Percentiles rank a stretch among this genome's conserved stretches.
Conservation (phyloP, 2,329 filamentous ascomycete genomes). For the Paecilomyces fulvus region DNA sequence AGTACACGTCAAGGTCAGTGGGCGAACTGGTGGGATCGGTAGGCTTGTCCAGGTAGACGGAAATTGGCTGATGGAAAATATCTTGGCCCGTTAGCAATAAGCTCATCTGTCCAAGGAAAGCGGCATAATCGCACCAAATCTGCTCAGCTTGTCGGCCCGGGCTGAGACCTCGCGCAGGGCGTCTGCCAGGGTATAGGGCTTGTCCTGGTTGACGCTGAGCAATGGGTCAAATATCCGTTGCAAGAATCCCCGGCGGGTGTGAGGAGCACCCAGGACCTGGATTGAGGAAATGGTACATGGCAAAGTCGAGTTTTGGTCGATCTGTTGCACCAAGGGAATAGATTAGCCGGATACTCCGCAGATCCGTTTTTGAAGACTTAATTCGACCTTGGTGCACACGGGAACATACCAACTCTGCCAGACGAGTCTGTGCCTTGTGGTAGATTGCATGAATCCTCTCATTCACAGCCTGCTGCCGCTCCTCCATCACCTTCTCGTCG, state of each 20-base stretch:
- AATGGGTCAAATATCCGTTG: constrained; percentile 72
- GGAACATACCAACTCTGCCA: constrained; percentile 54
- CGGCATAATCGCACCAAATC: constrained; percentile 56
- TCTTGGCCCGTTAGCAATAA: constrained; percentile 40
- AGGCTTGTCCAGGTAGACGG: constrained; percentile 72
- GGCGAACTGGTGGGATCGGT: constrained; percentile 61
- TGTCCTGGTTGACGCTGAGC: constrained; percentile 57
- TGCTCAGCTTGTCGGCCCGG: constrained; percentile 64
- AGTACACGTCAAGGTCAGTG: constrained; percentile 72
- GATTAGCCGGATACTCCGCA: constrained; percentile 8
- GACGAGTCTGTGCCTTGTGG: constrained; percentile 53
- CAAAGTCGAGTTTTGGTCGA: constrained; percentile 73
- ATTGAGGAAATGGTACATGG: constrained; percentile 84
- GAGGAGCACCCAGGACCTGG: constrained; percentile 69
- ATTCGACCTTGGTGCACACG: constrained; percentile 2
- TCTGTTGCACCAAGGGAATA: constrained; percentile 37
- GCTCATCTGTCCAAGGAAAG: neutral
- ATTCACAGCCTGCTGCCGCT: constrained; percentile 53
- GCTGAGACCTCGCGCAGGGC: constrained; percentile 64
- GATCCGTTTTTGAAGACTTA: constrained; percentile 1
- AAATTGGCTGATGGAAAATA: constrained; percentile 77
- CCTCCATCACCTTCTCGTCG: constrained; percentile 51
- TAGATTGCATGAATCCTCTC: constrained; percentile 51
- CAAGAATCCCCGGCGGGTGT: constrained; percentile 79
- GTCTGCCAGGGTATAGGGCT: constrained; percentile 69